phyloP scores from a whole-genome alignment of 139 green algal species.

The Micractinium conductrix region DNA sequence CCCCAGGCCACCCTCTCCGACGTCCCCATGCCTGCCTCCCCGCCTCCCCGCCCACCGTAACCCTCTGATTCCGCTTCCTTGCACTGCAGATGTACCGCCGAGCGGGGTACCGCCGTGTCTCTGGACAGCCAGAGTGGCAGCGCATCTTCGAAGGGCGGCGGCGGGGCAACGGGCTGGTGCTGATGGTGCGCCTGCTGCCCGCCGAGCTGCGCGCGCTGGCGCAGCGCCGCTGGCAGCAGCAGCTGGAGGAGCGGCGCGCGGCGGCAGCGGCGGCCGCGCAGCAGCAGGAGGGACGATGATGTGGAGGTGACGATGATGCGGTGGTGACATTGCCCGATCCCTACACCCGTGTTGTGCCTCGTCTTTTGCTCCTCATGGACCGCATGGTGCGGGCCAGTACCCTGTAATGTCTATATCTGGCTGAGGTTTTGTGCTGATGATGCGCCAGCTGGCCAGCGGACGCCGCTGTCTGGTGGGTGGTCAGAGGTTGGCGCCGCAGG shows the following conservation, averaged over 20 bases:
- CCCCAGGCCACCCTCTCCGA: background rate
- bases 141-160: conserved; percentile 30
- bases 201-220: background rate
- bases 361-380: too few species aligned
- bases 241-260: background rate
- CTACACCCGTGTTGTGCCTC: too few species aligned
- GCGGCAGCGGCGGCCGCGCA: background rate
- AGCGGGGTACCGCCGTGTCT: conserved; percentile 30
- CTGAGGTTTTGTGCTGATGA: too few species aligned
- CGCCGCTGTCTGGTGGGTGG: too few species aligned
- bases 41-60: background rate
- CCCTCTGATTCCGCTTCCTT: background rate
- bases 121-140: conserved; percentile 39
- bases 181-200: conserved; percentile 39
- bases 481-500: too few species aligned
- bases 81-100: conserved; percentile 37
- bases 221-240: background rate
- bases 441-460: too few species aligned
- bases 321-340: too few species aligned
- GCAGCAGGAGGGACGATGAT: too few species aligned
- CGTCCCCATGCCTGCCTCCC: background rate
- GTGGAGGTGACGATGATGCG: too few species aligned
- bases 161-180: background rate
- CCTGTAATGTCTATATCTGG: too few species aligned
- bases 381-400: too few species aligned